A percentile compares a stretch with the other conserved stretches of the same genome.
phyloP scores from a whole-genome alignment of 768 basidiomycete species.

The Amanita jacksonii region DNA sequence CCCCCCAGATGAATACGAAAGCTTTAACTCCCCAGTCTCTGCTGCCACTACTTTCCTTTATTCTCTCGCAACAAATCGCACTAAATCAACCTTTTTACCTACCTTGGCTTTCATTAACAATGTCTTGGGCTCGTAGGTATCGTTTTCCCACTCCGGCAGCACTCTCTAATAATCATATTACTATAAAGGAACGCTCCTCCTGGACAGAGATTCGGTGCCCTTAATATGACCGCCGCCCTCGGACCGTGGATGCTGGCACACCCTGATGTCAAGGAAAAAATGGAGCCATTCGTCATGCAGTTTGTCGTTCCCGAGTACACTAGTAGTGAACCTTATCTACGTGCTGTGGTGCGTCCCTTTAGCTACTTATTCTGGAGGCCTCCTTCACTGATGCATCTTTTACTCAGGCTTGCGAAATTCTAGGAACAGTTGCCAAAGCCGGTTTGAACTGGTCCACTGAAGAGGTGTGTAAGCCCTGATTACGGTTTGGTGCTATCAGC shows the following conservation, averaged over 20 bases:
- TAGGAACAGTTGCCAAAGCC: constrained; percentile 63
- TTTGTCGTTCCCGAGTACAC: constrained; percentile 70
- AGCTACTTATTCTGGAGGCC: constrained; percentile 1
- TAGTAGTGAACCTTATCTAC: constrained; percentile 59
- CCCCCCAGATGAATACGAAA: constrained; percentile 74
- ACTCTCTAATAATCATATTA: constrained; percentile 2
- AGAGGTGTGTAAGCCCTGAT: constrained; percentile 33
- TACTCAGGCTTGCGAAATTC: constrained; percentile 66
- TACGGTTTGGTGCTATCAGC: background rate
- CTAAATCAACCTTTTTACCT: constrained; percentile 73
- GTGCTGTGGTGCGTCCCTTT: constrained; percentile 54
- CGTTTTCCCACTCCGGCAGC: background rate
- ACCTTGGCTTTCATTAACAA: constrained; percentile 71
- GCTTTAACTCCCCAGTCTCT: constrained; percentile 64
- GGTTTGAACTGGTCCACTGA: constrained; percentile 59
- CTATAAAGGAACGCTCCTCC: constrained; percentile 33
- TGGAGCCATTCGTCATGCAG: constrained; percentile 70
- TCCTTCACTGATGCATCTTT: constrained; percentile 2
- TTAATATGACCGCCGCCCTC: constrained; percentile 73
- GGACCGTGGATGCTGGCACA: constrained; percentile 78
- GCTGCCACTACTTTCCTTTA: constrained; percentile 77
- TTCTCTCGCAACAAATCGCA: constrained; percentile 67
- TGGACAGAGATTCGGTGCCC: constrained; percentile 71
- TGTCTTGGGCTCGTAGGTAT: constrained; percentile 55
- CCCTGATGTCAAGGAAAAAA: constrained; percentile 64